These are phyloP conservation scores for Kurtzmaniella quercitrusa DNA, from an alignment of 1,139 yeast genomes.

Conservation along the genomic window DNA sequence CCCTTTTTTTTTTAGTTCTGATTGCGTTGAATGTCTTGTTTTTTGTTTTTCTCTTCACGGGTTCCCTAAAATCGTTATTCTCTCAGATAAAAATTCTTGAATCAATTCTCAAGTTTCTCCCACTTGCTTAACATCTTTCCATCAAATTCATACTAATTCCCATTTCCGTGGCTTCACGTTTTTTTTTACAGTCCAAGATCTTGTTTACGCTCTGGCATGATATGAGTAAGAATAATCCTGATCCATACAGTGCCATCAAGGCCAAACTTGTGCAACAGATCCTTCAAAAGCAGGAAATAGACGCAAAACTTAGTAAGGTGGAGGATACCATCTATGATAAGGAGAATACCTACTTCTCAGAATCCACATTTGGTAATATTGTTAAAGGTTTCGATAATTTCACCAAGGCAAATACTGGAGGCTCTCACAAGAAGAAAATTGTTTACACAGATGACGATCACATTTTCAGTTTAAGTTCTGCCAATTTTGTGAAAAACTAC, in stretches of 20 bases:
- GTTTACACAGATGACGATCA: slow-evolving; percentile 77
- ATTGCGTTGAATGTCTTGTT: too few species aligned
- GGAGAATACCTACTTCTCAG: slow-evolving; percentile 77
- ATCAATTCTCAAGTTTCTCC: too few species aligned
- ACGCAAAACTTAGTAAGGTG: slow-evolving; percentile 53
- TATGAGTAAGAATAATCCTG: slow-evolving; percentile 14
- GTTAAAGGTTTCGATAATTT: slow-evolving; percentile 88
- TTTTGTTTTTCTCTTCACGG: too few species aligned
- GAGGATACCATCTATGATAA: slow-evolving; percentile 82
- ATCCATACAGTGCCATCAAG: slow-evolving; percentile 66
- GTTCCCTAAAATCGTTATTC: too few species aligned
- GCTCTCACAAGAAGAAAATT: slow-evolving; percentile 49
- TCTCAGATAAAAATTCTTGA: too few species aligned
- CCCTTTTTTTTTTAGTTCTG: too few species aligned
- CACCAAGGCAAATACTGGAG: slow-evolving; percentile 43
- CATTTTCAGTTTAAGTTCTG: slow-evolving; percentile 77
- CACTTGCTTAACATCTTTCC: too few species aligned
- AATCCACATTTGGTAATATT: slow-evolving; percentile 68
- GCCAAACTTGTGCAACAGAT: slow-evolving; percentile 65
- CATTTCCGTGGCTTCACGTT: not conserved
- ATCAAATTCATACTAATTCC: not conserved
- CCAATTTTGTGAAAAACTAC: slow-evolving; percentile 61
- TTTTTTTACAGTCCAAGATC: not conserved
- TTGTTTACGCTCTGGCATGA: not conserved
- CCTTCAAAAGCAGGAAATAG: slow-evolving; percentile 59